Base-by-base conservation (phyloP, 129 eudicot species). In the Lonicera japonica region DNA sequence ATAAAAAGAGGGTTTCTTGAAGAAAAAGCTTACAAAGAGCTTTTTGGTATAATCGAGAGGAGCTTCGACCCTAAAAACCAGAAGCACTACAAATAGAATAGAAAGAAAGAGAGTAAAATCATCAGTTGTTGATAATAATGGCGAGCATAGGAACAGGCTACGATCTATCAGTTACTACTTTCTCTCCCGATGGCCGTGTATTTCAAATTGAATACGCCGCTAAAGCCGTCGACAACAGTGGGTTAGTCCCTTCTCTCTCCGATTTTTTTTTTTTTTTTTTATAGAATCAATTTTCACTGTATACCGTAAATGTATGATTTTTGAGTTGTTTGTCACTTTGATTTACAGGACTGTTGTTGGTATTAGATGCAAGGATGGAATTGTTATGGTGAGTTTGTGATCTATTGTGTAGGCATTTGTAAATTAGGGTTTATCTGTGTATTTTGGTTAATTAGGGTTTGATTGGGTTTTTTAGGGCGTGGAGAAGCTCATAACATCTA, bases 161-260 rank as follows among this genome's bases (percentile, higher is more conserved):
- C 74, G 98, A 92, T 79, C 82, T 92, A 4, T 92, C 98, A 12
- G 98, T 92, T 53, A 92, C 98, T 19, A 92, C 98, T 16, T 92
- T 87, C 81, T 92, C 98, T 19, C 98, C 98, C 46, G 98, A 92
- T 75, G 98, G 98, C 16, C 90, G 98, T 29, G 96, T 92, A 60
- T 92, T 92, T 63, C 98, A 92, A 96, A 92, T 88, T 95, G 98
- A 92, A 63, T 92, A 92, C 71, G 98, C 98, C 20, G 86, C 91
- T 55, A 92, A 92, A 70, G 98, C 98, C n/a, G 98, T 92, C 61
- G 98, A 92, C 67, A 92, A 88, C 48, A 92, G 98, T 77, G 96
- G 98, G 55, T 50, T 20, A 3, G 20, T 50, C 55, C 16, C 20
- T 14, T 43, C 36, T 45, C 51, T 45, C 51, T 45, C 51, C 8